phyloP scores from a whole-genome alignment of 1,284 basidiomycete species.

The Chiua sp. region DNA sequence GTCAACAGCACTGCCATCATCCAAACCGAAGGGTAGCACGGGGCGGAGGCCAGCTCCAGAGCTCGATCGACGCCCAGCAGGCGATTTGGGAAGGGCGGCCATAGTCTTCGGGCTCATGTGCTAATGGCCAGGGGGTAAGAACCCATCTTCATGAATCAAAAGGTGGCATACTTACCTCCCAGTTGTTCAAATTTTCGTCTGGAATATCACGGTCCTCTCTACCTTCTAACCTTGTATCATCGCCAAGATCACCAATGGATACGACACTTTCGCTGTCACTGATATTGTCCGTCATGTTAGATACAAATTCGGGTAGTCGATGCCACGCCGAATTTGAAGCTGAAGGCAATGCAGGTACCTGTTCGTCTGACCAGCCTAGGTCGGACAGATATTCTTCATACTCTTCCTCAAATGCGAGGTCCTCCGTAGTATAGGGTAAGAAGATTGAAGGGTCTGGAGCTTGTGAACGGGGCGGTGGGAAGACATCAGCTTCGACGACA shows the following conservation, averaged over 20 bases:
- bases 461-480: constrained; percentile 82
- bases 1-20: constrained; percentile 71
- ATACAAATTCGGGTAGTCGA: constrained; percentile 70
- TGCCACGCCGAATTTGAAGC: constrained; percentile 69
- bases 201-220: constrained; percentile 65
- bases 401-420: constrained; percentile 87
- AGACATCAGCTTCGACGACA: constrained; percentile 78
- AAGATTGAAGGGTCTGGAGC: constrained; percentile 85
- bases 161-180: constrained; percentile 72
- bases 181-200: constrained; percentile 88
- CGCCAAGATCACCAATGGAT: constrained; percentile 85
- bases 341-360: constrained; percentile 49
- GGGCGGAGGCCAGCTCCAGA: constrained; percentile 83
- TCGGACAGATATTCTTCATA: constrained; percentile 89
- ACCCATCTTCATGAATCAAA: neutral
- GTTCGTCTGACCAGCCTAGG: constrained; percentile 71
- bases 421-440: constrained; percentile 83
- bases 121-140: constrained; percentile 45
- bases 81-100: constrained; percentile 88
- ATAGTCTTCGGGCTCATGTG: constrained; percentile 95
- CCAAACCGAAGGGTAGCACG: constrained; percentile 79
- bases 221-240: constrained; percentile 69
- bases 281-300: constrained; percentile 79
- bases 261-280: constrained; percentile 91
- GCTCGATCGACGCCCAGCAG: constrained; percentile 80